These are phyloP conservation scores for Pyrenula massariospora DNA, from an alignment of 495 filamentous ascomycete species.

Conservation along the genomic window DNA sequence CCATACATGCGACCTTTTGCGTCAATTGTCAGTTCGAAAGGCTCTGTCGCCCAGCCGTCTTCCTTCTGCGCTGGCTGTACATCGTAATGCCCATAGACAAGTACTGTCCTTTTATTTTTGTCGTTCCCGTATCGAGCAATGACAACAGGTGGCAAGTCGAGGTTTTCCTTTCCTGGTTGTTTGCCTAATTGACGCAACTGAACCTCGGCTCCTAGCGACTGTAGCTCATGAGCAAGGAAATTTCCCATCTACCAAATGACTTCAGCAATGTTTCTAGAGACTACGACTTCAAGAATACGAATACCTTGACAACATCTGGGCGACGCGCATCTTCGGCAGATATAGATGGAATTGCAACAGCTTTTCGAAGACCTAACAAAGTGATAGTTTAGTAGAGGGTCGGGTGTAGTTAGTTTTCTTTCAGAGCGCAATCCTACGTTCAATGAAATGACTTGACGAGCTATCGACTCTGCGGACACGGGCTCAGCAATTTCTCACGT, in stretches of 20 bases:
- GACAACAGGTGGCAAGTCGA: conserved; percentile 86
- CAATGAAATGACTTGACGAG: conserved; percentile 73
- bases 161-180: conserved; percentile 78
- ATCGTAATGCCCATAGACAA: conserved; percentile 98
- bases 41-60: conserved; percentile 94
- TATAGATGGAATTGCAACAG: conserved; percentile 91
- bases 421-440: conserved; percentile 41
- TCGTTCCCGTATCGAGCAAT: conserved; percentile 86
- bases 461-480: conserved; percentile 52
- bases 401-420: background rate
- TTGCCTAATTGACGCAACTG: conserved; percentile 75
- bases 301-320: conserved; percentile 69
- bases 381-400: conserved; percentile 1
- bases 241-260: conserved; percentile 61
- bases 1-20: conserved; percentile 89
- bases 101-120: conserved; percentile 81
- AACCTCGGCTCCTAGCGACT: conserved; percentile 71
- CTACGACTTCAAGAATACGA: conserved; percentile 22
- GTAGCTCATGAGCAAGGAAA: conserved; percentile 75
- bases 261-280: background rate
- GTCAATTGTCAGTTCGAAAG: conserved; percentile 82
- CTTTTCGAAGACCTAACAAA: conserved; percentile 56
- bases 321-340: conserved; percentile 83
- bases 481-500: background rate
- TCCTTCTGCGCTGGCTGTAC: conserved; percentile 89